A percentile compares a stretch with the other conserved stretches of the same genome.
These are phyloP conservation scores for Phytophthora tentaculata DNA, from an alignment of 352 stramenopile genomes.

Conservation along the genomic window DNA sequence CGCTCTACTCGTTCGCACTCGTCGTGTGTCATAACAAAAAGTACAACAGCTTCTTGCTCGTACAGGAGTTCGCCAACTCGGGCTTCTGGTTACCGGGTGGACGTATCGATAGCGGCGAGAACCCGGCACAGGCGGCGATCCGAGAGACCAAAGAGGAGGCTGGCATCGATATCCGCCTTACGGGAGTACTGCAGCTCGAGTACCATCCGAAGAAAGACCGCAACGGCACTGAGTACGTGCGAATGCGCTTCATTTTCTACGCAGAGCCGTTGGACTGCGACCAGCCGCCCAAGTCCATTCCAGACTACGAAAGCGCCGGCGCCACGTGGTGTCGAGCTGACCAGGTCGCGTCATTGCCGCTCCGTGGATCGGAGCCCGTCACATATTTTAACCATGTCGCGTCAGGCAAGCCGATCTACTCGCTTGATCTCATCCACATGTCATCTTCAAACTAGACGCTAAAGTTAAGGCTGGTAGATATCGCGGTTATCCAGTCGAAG, in stretches of 20 bases:
- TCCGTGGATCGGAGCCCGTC: slow-evolving; percentile 76
- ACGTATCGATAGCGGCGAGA: slow-evolving; percentile 82
- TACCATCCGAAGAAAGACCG: slow-evolving; percentile 87
- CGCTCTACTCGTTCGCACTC: slow-evolving; percentile 84
- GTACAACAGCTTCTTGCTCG: slow-evolving; percentile 83
- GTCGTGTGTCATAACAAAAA: slow-evolving; percentile 87
- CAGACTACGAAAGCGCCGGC: slow-evolving; percentile 87
- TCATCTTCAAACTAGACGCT: slow-evolving; percentile 40
- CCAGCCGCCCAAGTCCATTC: slow-evolving; percentile 85
- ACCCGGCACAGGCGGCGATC: slow-evolving; percentile 74
- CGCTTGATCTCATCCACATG: slow-evolving; percentile 77
- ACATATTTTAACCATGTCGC: slow-evolving; percentile 82
- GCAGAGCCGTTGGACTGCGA: slow-evolving; percentile 79
- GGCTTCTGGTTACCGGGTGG: slow-evolving; percentile 86
- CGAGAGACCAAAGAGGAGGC: slow-evolving; percentile 90
- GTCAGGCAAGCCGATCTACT: slow-evolving; percentile 71
- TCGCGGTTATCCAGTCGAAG: slow-evolving; percentile 65
- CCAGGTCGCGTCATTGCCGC: slow-evolving; percentile 66
- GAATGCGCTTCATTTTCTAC: slow-evolving; percentile 89
- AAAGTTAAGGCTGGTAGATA: slow-evolving; percentile 61
- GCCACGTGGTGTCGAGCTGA: slow-evolving; percentile 81
- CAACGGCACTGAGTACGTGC: slow-evolving; percentile 71
- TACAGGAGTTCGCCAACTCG: slow-evolving; percentile 89
- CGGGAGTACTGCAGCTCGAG: slow-evolving; percentile 82
- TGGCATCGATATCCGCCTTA: slow-evolving; percentile 81